Base-by-base conservation (phyloP, 495 filamentous ascomycete genomes). In the Talaromyces wortmannii region DNA sequence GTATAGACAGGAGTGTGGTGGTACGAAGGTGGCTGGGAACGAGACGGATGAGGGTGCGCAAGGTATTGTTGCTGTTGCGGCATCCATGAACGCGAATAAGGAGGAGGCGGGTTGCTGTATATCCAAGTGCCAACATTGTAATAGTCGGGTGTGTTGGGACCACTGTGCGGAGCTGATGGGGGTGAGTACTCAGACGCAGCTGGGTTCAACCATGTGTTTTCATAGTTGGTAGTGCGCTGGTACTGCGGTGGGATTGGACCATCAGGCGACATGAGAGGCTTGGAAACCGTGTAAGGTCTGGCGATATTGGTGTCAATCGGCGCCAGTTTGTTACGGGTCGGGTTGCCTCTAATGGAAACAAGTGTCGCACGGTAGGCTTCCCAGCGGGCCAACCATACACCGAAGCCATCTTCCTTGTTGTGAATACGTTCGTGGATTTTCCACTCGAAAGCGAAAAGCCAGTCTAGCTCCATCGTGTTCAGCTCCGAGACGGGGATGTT, bases 391-490 rank as follows among this genome's bases (percentile, higher is more conserved):
- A 85, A 77, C 90, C 92, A 97, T 12, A 86, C 82, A 18, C 80
- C 75, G 68, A 94, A 96, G 31, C 92, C 92, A 61, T 78, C 75
- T 57, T 91, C 83, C 52, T 85, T 84, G 61, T 88, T 82, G 56
- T 89, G 81, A 36, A 90, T 86, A 60, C 95, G 89, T 61, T 92
- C 85, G 66, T 96, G 94, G 63, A 99, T 83, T 56, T 85, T 82
- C 87, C 89, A 97, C 50, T 80, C 76, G 55, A 96, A 95, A 23
- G 85, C 86, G 45, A 78, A 76, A 29, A 99, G 78, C 94, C 94
- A 99, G 63, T 96, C 89, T 61, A 85, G 82, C 74, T 99, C 94
- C 74, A 97, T 78, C 56, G 78, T 78, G 73, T 97, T 97, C 62
- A 99, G 76, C 61, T 97, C 92, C 23, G 77, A 59, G 18, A 99